Evolutionary conservation across 768 basidiomycete species (phyloP).

Genomic region (Rhodosporidiobolus odoratus): DNA sequence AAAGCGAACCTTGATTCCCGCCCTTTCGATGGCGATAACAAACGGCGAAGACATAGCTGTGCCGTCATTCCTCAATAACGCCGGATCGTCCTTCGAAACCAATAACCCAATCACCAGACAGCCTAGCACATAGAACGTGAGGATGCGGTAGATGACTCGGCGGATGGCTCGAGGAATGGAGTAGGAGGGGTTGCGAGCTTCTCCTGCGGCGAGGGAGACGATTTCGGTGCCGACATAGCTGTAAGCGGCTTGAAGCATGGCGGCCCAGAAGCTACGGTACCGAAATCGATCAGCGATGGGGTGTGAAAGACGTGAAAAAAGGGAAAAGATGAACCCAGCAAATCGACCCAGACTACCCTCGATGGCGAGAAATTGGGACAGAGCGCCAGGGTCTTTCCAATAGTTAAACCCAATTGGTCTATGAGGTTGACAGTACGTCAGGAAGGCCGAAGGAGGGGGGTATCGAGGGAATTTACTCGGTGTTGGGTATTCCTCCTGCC

Average conservation of each 20-base stretch:
- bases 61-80: conserved; percentile 9
- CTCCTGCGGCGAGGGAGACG: conserved; percentile 49
- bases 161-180: conserved; percentile 64
- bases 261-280: conserved; percentile 58
- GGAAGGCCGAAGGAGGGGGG: neutral
- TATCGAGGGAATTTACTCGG: neutral
- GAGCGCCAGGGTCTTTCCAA: conserved; percentile 69
- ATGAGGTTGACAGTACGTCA: too few species aligned
- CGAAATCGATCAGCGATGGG: neutral
- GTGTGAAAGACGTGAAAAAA: neutral
- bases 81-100: conserved; percentile 42
- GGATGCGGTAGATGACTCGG: conserved; percentile 68
- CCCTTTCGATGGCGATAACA: conserved; percentile 45
- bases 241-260: conserved; percentile 52
- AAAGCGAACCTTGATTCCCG: conserved; percentile 44
- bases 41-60: conserved; percentile 11
- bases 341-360: conserved; percentile 68
- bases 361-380: conserved; percentile 58
- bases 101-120: conserved; percentile 46
- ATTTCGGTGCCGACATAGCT: conserved; percentile 57
- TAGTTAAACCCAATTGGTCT: conserved; percentile 46
- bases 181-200: conserved; percentile 51
- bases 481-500: conserved; percentile 23
- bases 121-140: conserved; percentile 58
- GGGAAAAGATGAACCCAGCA: conserved; percentile 26